These are phyloP conservation scores for Diddensiella transvaalensis DNA, from an alignment of 805 yeast genomes.

Conservation along the genomic window DNA sequence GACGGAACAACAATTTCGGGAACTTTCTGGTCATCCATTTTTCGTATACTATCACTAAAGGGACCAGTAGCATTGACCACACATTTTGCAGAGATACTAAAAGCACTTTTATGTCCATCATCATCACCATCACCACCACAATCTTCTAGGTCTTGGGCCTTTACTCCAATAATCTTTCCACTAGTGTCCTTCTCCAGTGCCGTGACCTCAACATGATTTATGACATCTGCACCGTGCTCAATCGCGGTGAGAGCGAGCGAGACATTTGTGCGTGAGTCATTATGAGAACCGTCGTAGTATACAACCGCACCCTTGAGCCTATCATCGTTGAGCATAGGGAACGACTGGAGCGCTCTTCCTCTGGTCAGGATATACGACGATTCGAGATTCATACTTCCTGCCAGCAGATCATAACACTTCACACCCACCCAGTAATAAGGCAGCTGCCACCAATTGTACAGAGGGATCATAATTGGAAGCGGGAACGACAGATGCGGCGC, in stretches of 20 bases:
- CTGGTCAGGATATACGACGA: slow-evolving; percentile 69
- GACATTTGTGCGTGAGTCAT: slow-evolving; percentile 87
- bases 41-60: slow-evolving; percentile 75
- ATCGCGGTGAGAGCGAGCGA: slow-evolving; percentile 82
- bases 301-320: slow-evolving; percentile 86
- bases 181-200: slow-evolving; percentile 66
- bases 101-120: slow-evolving; percentile 44
- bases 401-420: slow-evolving; percentile 86
- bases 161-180: slow-evolving; percentile 66
- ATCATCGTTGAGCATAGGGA: slow-evolving; percentile 80
- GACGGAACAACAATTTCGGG: slow-evolving; percentile 89
- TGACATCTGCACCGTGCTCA: slow-evolving; percentile 81
- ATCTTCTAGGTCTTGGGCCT: slow-evolving; percentile 54
- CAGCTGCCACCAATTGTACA: slow-evolving; percentile 91
- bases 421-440: slow-evolving; percentile 93
- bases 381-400: slow-evolving; percentile 82
- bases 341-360: slow-evolving; percentile 62
- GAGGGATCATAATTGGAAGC: slow-evolving; percentile 93
- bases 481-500: slow-evolving; percentile 89
- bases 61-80: slow-evolving; percentile 96
- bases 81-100: slow-evolving; percentile 62
- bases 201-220: slow-evolving; percentile 80
- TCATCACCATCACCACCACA: too few species aligned
- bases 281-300: slow-evolving; percentile 93
- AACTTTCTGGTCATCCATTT: slow-evolving; percentile 64